Percentiles rank a stretch among this genome's conserved stretches.
Conservation (phyloP, 345 rosid genomes). For the Tarenaya hassleriana region DNA sequence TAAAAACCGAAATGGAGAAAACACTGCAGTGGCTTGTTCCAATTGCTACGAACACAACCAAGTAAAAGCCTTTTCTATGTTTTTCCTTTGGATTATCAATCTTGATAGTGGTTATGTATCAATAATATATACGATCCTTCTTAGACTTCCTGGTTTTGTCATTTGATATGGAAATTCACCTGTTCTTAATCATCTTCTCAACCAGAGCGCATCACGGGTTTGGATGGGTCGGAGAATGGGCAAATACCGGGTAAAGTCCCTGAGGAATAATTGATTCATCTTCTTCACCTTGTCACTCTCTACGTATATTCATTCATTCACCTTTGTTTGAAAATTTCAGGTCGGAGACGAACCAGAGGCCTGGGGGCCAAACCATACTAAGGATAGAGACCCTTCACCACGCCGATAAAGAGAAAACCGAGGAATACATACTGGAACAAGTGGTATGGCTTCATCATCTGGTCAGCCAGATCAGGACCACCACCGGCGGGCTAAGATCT, state of each 20-base stretch:
- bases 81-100: conserved; percentile 2
- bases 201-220: conserved; percentile 97
- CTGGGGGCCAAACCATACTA: conserved; percentile 73
- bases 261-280: conserved; percentile 7
- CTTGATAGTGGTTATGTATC: conserved; percentile 4
- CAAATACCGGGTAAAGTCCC: conserved; percentile 82
- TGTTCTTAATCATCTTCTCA: conserved; percentile 16
- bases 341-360: conserved; percentile 63
- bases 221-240: conserved; percentile 99
- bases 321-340: conserved; percentile 32
- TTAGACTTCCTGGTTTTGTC: neutral
- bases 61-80: conserved; percentile 37
- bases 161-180: conserved; percentile 2
- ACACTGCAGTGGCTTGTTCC: conserved; percentile 96
- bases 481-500: conserved; percentile 62
- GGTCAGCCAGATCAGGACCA: conserved; percentile 63
- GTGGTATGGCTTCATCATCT: conserved; percentile 95
- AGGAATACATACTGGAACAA: conserved; percentile 63
- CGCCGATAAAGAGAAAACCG: conserved; percentile 89
- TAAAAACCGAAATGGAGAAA: conserved; percentile 93
- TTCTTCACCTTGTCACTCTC: conserved; percentile 10
- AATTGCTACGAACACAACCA: conserved; percentile 85
- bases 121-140: neutral
- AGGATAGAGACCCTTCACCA: conserved; percentile 92
- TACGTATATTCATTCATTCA: conserved; percentile 6